Evolutionary conservation across 352 stramenopile species (phyloP).

Genomic region (Phytophthora sp.): DNA sequence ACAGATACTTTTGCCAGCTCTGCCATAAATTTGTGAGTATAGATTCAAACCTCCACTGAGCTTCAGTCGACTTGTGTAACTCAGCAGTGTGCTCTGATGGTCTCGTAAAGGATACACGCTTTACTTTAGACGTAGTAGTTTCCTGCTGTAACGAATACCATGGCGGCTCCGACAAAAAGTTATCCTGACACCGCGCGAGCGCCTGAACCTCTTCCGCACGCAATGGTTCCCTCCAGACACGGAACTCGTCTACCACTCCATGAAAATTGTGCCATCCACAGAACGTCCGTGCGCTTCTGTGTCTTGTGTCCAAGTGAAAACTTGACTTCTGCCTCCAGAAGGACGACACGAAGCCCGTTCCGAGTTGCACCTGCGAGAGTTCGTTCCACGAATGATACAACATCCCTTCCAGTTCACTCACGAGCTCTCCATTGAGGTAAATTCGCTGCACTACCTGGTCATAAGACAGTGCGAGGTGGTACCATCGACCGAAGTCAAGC

Average conservation of each 20-base stretch:
- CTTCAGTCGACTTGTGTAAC: background rate
- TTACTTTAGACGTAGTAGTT: background rate
- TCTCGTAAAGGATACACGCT: background rate
- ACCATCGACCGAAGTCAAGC: slow-evolving; percentile 15
- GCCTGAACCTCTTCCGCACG: slow-evolving; percentile 1
- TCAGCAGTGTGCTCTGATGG: background rate
- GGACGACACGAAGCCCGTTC: slow-evolving; percentile 23
- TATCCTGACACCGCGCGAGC: background rate
- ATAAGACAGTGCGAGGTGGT: slow-evolving; percentile 18
- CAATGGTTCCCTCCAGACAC: slow-evolving; percentile 5
- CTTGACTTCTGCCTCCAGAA: slow-evolving; percentile 21
- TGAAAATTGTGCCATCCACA: slow-evolving; percentile 26
- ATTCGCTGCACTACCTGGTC: slow-evolving; percentile 1
- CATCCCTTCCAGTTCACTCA: background rate
- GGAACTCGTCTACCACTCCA: slow-evolving; percentile 13
- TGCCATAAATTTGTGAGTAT: too few relatives aligned
- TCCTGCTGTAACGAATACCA: slow-evolving; percentile 12
- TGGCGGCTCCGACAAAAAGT: background rate
- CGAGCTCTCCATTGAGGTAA: slow-evolving; percentile 8
- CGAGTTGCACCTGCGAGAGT: slow-evolving; percentile 14
- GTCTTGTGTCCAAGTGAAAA: slow-evolving; percentile 13
- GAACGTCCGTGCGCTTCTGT: slow-evolving; percentile 4
- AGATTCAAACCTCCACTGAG: background rate
- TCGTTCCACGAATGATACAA: slow-evolving; percentile 12
- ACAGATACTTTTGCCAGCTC: too few relatives aligned